Conservation (phyloP, 2,329 filamentous ascomycete species). For the Pyrenochaeta sp. region DNA sequence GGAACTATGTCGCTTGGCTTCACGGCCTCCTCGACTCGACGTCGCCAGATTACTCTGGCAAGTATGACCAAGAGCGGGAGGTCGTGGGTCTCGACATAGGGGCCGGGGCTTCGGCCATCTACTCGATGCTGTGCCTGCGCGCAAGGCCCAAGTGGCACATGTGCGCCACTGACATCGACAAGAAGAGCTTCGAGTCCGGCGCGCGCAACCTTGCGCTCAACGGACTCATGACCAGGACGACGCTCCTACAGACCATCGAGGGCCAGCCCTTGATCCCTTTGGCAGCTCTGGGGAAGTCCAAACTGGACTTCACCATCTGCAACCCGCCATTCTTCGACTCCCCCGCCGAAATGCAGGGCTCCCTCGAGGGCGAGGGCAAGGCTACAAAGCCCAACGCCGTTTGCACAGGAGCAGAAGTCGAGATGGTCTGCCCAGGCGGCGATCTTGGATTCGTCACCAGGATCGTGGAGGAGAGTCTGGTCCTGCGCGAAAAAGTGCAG, state of each 20-base stretch:
- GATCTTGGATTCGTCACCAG: constrained; percentile 76
- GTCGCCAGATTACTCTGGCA: constrained; percentile 53
- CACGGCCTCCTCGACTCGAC: constrained; percentile 80
- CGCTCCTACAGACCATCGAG: constrained; percentile 63
- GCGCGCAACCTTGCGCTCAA: constrained; percentile 73
- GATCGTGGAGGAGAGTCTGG: constrained; percentile 74
- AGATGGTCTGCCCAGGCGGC: constrained; percentile 86
- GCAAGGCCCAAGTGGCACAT: constrained; percentile 70
- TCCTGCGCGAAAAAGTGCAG: constrained; percentile 66
- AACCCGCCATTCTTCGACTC: constrained; percentile 96
- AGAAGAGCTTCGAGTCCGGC: constrained; percentile 71
- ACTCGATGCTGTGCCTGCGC: constrained; percentile 79
- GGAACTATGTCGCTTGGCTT: constrained; percentile 92
- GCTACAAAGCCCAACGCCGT: constrained; percentile 72
- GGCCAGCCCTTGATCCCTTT: constrained; percentile 69
- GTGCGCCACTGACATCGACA: constrained; percentile 73
- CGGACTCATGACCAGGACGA: constrained; percentile 68
- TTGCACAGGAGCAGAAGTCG: constrained; percentile 77
- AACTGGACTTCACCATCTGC: constrained; percentile 85
- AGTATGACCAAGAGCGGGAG: constrained; percentile 58
- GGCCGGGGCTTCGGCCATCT: constrained; percentile 90
- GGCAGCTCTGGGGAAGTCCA: constrained; percentile 58
- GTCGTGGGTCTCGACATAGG: constrained; percentile 83
- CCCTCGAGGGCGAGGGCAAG: constrained; percentile 67
- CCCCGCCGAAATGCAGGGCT: constrained; percentile 69